These are phyloP conservation scores for Anthoceros angustus DNA, from an alignment of 225 moss, liverwort and hornwort species.

Conservation along the genomic window DNA sequence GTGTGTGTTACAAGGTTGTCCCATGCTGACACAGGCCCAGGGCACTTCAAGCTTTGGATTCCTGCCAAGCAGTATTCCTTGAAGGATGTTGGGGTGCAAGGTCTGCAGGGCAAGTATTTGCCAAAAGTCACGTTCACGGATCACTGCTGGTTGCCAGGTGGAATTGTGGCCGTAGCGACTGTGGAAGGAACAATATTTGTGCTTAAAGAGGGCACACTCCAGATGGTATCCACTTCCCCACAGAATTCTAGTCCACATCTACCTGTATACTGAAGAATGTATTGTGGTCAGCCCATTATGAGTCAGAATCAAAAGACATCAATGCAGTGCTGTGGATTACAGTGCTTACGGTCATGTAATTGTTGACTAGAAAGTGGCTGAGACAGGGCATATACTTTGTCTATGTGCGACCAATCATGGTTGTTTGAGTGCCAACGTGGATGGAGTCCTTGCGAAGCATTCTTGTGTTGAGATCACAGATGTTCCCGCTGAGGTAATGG, in stretches of 20 bases:
- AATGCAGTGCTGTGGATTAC: background rate
- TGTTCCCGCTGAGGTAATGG: background rate
- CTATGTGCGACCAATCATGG: background rate
- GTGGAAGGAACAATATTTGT: conserved; percentile 38
- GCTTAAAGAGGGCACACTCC: conserved; percentile 32
- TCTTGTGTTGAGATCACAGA: background rate
- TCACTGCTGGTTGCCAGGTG: conserved; percentile 52
- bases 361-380: background rate
- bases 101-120: conserved; percentile 20
- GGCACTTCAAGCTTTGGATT: conserved; percentile 53
- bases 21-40: conserved; percentile 30
- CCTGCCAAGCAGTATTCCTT: conserved; percentile 28
- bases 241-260: background rate
- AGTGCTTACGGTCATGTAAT: background rate
- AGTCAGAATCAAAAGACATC: background rate
- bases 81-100: conserved; percentile 43
- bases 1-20: conserved; percentile 1
- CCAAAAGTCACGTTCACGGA: conserved; percentile 36
- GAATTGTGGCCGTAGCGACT: conserved; percentile 43
- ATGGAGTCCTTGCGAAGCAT: background rate
- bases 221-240: conserved; percentile 27
- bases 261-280: background rate
- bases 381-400: background rate
- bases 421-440: background rate
- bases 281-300: background rate